Evolutionary conservation across 2,329 filamentous ascomycete species (phyloP), one percentile per base, ranked within the genome.

Genomic region (Pseudogymnoascus sp.): DNA sequence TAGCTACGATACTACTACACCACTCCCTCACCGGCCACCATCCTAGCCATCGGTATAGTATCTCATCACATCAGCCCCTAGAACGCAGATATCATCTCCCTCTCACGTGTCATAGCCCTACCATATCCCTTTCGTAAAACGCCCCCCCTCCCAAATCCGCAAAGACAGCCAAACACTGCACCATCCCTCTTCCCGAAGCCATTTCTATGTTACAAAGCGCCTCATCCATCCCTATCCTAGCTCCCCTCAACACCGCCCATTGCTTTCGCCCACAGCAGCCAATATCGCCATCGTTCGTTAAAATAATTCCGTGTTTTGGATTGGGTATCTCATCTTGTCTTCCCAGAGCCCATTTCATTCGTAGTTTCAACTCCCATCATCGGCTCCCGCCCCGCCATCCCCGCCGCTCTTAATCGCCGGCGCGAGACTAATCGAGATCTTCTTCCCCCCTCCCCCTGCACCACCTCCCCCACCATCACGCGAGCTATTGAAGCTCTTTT

Each of bases 381-480:
- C 67, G 41, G 64, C 66, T 60, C 68, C 66, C 38, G 66, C 63
- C 45, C 63, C 63, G 26, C 65, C 67, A n/a, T 71, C 70, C 3
- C 69, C 70, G 19, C 69, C 68, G 16, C 68, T 72, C 61, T 73
- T 73, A 61, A 72, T 70, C 12, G 70, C 70, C 52, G 81, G 73
- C 5, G 81, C 80, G 35, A 85, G 74, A 68, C 79, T 84, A 67
- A 86, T 86, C 62, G 82, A 77, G 68, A 86, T 85, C 72, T 84
- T 85, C 67, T 78, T 82, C 23, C 43, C 43, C 23, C 43, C 43
- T 7, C 41, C 41, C 2, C 41, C 74, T 41, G 73, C 74, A 35
- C 74, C 73, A 52, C 66, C 62, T 33, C 37, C 61, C 38, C 73
- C 74, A 23, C 75, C 77, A 5, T 76, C 72, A 60, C 75, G 74